Evolutionary conservation across 768 basidiomycete genomes (phyloP).

Genomic region (Suillus cothurnatus): DNA sequence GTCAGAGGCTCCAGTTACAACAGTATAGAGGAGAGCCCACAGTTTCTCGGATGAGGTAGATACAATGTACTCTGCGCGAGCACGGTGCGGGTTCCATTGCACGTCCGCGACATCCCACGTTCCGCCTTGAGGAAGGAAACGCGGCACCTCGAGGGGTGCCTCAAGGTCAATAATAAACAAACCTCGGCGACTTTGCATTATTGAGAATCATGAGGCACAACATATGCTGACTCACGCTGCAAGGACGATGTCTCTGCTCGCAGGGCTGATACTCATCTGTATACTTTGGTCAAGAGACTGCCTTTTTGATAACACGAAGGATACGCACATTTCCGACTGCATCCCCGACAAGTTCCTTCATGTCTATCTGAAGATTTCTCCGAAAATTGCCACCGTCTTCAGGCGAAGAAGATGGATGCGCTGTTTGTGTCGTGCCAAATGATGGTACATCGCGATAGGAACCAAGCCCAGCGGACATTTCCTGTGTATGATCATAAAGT

Average conservation of each 20-base stretch:
- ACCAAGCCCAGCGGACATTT: constrained; percentile 21
- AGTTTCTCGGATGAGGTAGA: constrained; percentile 89
- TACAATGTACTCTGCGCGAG: constrained; percentile 77
- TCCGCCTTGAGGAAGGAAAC: constrained; percentile 95
- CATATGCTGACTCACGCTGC: constrained; percentile 64
- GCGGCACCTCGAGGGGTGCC: constrained; percentile 81
- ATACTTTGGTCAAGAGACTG: constrained; percentile 12
- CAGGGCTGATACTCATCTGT: constrained; percentile 91
- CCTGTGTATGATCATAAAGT: constrained; percentile 28
- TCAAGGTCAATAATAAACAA: constrained; percentile 95
- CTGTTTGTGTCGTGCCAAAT: constrained; percentile 20
- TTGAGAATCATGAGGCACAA: neutral
- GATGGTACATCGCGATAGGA: constrained; percentile 34
- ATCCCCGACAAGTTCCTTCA: constrained; percentile 78
- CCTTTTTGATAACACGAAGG: neutral
- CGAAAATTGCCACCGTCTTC: constrained; percentile 65
- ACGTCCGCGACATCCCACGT: constrained; percentile 96
- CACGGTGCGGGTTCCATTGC: constrained; percentile 87
- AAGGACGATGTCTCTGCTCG: constrained; percentile 85
- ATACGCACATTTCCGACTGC: constrained; percentile 78
- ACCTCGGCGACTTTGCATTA: constrained; percentile 65
- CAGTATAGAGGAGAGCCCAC: constrained; percentile 42
- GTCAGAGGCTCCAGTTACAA: neutral
- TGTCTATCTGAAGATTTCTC: constrained; percentile 69
- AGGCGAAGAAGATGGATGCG: constrained; percentile 29